phyloP scores from a whole-genome alignment of 169 alveolate species.

The Plasmodium gaboni region DNA sequence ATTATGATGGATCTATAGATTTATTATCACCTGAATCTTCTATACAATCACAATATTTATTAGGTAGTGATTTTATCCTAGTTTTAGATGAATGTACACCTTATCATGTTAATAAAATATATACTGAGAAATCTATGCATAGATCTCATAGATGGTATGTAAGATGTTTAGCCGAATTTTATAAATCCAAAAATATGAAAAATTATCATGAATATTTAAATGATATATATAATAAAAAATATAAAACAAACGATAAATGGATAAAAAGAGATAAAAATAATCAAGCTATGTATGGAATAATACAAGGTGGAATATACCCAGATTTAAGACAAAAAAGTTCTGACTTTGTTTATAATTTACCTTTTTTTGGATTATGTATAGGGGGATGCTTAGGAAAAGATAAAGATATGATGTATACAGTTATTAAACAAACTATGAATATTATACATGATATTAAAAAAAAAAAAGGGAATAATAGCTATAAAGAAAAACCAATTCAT shows the following conservation, averaged over 20 bases:
- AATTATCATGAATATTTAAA: constrained; percentile 59
- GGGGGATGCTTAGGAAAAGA: constrained; percentile 95
- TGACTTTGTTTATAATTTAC: constrained; percentile 85
- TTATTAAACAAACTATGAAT: constrained; percentile 73
- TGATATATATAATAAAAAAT: constrained; percentile 28
- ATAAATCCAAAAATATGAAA: constrained; percentile 34
- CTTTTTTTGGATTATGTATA: constrained; percentile 97
- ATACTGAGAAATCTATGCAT: constrained; percentile 60
- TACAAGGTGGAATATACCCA: constrained; percentile 97
- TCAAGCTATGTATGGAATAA: constrained; percentile 97
- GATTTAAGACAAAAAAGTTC: constrained; percentile 87
- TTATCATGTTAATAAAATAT: constrained; percentile 32
- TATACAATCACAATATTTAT: constrained; percentile 50
- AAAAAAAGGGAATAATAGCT: neutral
- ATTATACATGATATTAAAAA: constrained; percentile 27
- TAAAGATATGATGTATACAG: constrained; percentile 65
- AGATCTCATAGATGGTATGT: constrained; percentile 73
- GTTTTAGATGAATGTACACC: constrained; percentile 74
- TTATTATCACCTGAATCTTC: constrained; percentile 61
- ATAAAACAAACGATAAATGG: constrained; percentile 31
- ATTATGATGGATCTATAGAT: constrained; percentile 37
- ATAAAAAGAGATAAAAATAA: constrained; percentile 80
- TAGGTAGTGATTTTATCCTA: constrained; percentile 49
- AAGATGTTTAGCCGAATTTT: constrained; percentile 43
- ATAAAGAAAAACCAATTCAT: constrained; percentile 91